phyloP scores from a whole-genome alignment of 2,329 filamentous ascomycete species.

The Cryphonectria nitschkei region DNA sequence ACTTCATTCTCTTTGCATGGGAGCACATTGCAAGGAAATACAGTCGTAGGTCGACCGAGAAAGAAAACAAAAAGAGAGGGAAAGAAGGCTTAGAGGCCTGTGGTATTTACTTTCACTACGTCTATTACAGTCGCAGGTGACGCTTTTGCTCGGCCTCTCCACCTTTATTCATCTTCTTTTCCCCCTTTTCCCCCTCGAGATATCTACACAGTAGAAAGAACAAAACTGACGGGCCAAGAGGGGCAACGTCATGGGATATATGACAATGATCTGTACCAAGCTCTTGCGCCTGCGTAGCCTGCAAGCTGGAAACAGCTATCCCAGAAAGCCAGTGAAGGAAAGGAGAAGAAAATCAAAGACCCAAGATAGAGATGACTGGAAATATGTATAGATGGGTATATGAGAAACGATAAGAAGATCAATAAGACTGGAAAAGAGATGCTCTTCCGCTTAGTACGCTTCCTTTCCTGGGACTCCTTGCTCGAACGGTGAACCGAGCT shows the following conservation, averaged over 20 bases:
- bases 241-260: not conserved
- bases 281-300: not conserved
- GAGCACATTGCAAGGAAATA: not conserved
- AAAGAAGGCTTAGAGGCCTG: not conserved
- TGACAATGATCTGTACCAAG: not conserved
- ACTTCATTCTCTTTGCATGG: not conserved
- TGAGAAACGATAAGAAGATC: not conserved
- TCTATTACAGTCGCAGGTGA: not conserved
- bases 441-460: not conserved
- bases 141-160: not conserved
- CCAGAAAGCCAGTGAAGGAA: not conserved
- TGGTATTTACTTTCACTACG: not conserved
- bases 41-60: not conserved
- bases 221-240: not conserved
- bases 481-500: slow-evolving; percentile 26
- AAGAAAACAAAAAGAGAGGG: not conserved
- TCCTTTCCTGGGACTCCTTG: slow-evolving; percentile 12
- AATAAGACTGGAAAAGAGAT: not conserved
- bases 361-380: not conserved
- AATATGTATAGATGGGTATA: not conserved
- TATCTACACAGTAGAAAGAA: not conserved
- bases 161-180: not conserved
- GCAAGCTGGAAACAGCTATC: not conserved
- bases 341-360: not conserved
- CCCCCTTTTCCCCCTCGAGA: not conserved